Evolutionary conservation across 208 protist genomes (phyloP).

Genomic region (Phytomonas sp.): DNA sequence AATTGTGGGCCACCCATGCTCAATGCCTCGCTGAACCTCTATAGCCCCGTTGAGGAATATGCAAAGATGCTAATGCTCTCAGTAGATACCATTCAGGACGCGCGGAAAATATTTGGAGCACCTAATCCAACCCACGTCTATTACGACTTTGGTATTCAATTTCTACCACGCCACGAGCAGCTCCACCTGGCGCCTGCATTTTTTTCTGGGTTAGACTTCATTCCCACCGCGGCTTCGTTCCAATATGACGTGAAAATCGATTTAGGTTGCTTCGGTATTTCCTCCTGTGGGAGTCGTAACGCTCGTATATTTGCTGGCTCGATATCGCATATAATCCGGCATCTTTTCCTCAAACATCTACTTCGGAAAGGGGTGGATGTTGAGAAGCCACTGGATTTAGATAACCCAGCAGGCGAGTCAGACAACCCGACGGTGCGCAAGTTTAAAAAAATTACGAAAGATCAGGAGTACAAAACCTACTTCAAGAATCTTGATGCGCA

Average conservation of each 20-base stretch:
- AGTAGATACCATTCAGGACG: slow-evolving; percentile 64
- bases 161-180: slow-evolving; percentile 22
- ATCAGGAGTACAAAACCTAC: slow-evolving; percentile 43
- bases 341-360: slow-evolving; percentile 72
- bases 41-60: slow-evolving; percentile 72
- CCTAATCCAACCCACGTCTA: slow-evolving; percentile 12
- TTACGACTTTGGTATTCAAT: slow-evolving; percentile 71
- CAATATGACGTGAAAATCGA: slow-evolving; percentile 58
- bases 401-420: slow-evolving; percentile 30
- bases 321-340: slow-evolving; percentile 56
- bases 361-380: slow-evolving; percentile 44
- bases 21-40: slow-evolving; percentile 72
- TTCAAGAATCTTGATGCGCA: slow-evolving; percentile 67
- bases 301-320: slow-evolving; percentile 51
- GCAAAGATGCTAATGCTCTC: slow-evolving; percentile 71
- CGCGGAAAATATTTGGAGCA: slow-evolving; percentile 31
- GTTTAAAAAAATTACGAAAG: slow-evolving; percentile 39
- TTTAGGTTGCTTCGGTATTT: slow-evolving; percentile 67
- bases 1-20: slow-evolving; percentile 59
- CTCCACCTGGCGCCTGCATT: slow-evolving; percentile 27
- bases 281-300: slow-evolving; percentile 50
- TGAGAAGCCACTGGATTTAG: slow-evolving; percentile 34
- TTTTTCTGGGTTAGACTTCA: slow-evolving; percentile 20
- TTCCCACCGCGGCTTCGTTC: slow-evolving; percentile 56
- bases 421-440: slow-evolving; percentile 23